These are phyloP conservation scores for Tuctoria greenei DNA, from an alignment of 176 grass and related monocot species.

Conservation along the genomic window DNA sequence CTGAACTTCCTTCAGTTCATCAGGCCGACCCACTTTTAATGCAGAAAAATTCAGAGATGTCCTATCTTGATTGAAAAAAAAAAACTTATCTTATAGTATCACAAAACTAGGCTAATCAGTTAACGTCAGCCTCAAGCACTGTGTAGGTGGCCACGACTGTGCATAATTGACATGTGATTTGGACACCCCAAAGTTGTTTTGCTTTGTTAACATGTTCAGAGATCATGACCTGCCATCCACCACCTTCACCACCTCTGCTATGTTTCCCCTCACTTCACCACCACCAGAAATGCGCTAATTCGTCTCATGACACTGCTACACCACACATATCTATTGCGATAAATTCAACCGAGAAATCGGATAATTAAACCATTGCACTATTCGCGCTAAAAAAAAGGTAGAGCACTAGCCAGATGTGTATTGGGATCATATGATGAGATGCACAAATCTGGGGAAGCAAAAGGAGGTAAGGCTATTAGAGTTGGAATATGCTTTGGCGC, in stretches of 20 bases:
- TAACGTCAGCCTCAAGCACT: conserved; percentile 24
- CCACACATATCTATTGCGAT: background rate
- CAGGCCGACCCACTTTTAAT: background rate
- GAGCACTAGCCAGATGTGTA: conserved; percentile 33
- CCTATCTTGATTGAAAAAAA: background rate
- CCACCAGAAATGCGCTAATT: conserved; percentile 22
- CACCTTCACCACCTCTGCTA: conserved; percentile 23
- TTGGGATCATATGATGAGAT: conserved; percentile 46
- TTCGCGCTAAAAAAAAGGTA: background rate
- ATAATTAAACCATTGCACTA: conserved; percentile 30
- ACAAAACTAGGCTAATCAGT: conserved; percentile 1
- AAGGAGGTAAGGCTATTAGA: conserved; percentile 40
- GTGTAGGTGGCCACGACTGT: background rate
- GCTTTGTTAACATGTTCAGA: conserved; percentile 30
- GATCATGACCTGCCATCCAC: conserved; percentile 44
- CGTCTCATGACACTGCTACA: conserved; percentile 25
- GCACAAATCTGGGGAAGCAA: conserved; percentile 26
- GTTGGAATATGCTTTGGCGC: conserved; percentile 33
- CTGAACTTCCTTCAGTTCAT: background rate
- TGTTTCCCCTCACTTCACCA: conserved; percentile 19
- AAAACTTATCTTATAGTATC: background rate
- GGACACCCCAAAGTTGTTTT: conserved; percentile 40
- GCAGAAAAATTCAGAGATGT: background rate
- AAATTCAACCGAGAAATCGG: conserved; percentile 5
- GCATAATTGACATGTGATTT: conserved; percentile 27